Base-by-base conservation (phyloP, 345 rosid species). In the Trapa bicornis region DNA sequence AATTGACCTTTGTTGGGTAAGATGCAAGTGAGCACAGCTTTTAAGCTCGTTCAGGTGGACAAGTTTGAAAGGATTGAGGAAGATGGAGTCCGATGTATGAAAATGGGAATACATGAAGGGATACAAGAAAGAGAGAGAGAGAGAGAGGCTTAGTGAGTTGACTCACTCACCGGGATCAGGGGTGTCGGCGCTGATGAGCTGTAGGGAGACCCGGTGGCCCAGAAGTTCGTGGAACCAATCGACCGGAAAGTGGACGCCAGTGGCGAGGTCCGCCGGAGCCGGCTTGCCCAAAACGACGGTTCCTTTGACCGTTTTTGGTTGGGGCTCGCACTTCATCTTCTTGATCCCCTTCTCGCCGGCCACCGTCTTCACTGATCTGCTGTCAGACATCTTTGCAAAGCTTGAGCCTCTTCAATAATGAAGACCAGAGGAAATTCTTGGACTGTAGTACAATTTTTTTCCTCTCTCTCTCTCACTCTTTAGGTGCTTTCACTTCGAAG, bases 251-350 rank as follows among this genome's bases (percentile, higher is more conserved):
- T 69, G 65, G 41, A 69, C 35, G 52, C 64, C 65, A 62, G 53
- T 38, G 53, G 73, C 65, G 63, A 53, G 45, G 61, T 66, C 70
- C 8, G 47, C 56, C 38, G 22, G 0, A 50, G 47, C 60, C 70
- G 67, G 50, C 70, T 72, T 66, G 39, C n/a, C 50, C 42, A 72
- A 32, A 64, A 72, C 75, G 39, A 72, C 75, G n/a, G 10, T 61
- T 5, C 60, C 75, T 39, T 33, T 61, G 37, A 72, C 50, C 66
- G 45, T 61, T 35, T 42, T 63, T 13, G 5, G 37, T 3, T 47
- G 60, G 65, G 10, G 3, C 63, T 64, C 56, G 53, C 74, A 65
- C 58, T 66, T 71, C 73, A 71, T 71, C 73, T 71, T 71, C 73
- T 71, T 71, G 68, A 17, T 65, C 22, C 68, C 73, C 36, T 71